These are phyloP conservation scores for Plasmodium coatneyi DNA, from an alignment of 169 alveolate species.

Conservation along the genomic window DNA sequence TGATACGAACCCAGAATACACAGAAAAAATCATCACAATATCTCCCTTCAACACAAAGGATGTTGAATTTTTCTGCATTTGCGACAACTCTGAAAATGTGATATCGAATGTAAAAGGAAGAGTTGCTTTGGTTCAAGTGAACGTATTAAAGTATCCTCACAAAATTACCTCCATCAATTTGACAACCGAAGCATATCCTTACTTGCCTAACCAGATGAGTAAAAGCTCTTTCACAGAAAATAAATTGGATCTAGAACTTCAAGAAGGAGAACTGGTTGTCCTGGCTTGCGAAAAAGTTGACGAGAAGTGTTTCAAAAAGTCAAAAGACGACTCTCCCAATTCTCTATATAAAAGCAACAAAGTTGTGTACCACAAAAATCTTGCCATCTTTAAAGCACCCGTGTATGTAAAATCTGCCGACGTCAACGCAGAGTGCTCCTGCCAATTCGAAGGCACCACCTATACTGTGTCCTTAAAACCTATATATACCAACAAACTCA, in stretches of 20 bases:
- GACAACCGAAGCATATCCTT: conserved; percentile 21
- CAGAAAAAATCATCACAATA: conserved; percentile 22
- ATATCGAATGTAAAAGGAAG: conserved; percentile 51
- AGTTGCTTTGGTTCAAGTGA: conserved; percentile 37
- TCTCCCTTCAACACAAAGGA: conserved; percentile 53
- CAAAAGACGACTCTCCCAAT: not conserved
- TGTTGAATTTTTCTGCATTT: conserved; percentile 53
- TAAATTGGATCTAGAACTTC: conserved; percentile 6
- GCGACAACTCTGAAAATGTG: conserved; percentile 49
- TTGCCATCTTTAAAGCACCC: conserved; percentile 60
- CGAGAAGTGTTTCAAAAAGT: conserved; percentile 32
- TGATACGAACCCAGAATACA: conserved; percentile 3
- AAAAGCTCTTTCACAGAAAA: not conserved
- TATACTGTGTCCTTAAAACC: conserved; percentile 13
- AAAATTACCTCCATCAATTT: conserved; percentile 32
- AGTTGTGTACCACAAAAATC: conserved; percentile 35
- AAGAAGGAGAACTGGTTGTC: conserved; percentile 39
- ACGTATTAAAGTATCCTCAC: conserved; percentile 54
- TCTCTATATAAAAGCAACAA: conserved; percentile 42
- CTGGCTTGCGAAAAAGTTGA: conserved; percentile 54
- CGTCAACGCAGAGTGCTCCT: conserved; percentile 18
- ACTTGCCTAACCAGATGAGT: not conserved
- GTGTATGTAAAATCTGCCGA: conserved; percentile 8
- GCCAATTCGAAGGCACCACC: not conserved
- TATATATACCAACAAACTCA: conserved; percentile 8